Evolutionary conservation across 345 rosid species (phyloP).

Genomic region (Angophora floribunda): DNA sequence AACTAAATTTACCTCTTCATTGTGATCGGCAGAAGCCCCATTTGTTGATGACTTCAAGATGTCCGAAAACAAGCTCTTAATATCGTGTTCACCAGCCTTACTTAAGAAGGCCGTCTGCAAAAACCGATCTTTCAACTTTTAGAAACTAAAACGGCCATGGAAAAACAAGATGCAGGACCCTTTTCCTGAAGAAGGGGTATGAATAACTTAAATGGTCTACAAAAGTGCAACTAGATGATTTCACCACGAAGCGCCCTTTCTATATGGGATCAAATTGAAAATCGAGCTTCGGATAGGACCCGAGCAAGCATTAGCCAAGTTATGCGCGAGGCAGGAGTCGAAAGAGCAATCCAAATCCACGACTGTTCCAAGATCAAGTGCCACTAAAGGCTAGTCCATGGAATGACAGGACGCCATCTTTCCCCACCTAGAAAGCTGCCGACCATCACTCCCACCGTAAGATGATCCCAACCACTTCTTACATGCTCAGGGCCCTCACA

Average conservation of each 20-base stretch:
- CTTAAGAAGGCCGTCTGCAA: constrained; percentile 26
- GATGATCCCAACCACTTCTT: background rate
- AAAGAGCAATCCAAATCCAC: background rate
- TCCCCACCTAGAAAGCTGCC: background rate
- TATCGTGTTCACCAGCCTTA: constrained; percentile 21
- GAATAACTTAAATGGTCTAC: background rate
- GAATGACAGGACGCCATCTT: background rate
- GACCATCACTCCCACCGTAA: background rate
- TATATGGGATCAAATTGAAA: background rate
- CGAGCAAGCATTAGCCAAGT: background rate
- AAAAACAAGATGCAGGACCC: background rate
- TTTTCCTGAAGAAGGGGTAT: background rate
- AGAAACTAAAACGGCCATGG: background rate
- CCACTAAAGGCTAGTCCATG: background rate
- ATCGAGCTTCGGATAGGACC: background rate
- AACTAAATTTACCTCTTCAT: constrained; percentile 36
- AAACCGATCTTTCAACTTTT: background rate
- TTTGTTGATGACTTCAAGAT: constrained; percentile 44
- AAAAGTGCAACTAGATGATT: background rate
- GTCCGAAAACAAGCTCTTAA: constrained; percentile 36
- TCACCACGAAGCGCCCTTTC: background rate
- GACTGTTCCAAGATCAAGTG: background rate
- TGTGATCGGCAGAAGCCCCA: constrained; percentile 7
- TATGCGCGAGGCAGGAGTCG: background rate
- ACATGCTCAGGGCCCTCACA: background rate